Conservation (phyloP, 192 early-diverging fungal species). For the Chytriomyces hyalinus region DNA sequence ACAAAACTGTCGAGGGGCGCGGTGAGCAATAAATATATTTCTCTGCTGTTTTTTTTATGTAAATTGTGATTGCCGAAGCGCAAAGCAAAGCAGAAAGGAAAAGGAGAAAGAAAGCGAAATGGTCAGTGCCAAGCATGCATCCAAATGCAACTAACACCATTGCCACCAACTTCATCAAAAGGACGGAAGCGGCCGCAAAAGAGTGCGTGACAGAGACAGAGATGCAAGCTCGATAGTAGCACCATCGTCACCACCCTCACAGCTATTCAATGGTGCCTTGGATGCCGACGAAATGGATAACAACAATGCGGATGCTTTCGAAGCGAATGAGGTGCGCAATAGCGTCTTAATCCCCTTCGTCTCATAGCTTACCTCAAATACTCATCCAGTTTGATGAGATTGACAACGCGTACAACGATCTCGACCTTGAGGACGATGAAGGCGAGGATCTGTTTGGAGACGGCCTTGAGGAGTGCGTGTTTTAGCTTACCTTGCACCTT, state of each 20-base stretch:
- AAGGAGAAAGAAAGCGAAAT: too few species aligned
- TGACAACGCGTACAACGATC: constrained; percentile 52
- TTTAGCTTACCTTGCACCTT: neutral
- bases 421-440: constrained; percentile 68
- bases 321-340: constrained; percentile 50
- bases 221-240: neutral
- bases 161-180: too few species aligned
- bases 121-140: too few species aligned
- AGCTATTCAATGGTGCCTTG: neutral
- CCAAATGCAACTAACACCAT: too few species aligned
- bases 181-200: too few species aligned
- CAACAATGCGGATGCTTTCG: constrained; percentile 1
- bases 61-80: too few species aligned
- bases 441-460: constrained; percentile 93
- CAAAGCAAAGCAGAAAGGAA: too few species aligned
- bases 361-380: too few species aligned
- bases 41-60: too few species aligned
- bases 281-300: constrained; percentile 7
- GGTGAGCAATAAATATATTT: too few species aligned
- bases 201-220: too few species aligned
- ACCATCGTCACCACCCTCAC: constrained; percentile 6
- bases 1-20: too few species aligned
- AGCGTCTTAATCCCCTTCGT: constrained; percentile 45
- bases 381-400: constrained; percentile 49
- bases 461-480: constrained; percentile 75